A percentile compares a stretch with the other conserved stretches of the same genome.
phyloP scores from a whole-genome alignment of 2,329 filamentous ascomycete genomes.

The Phyllosticta citriasiana region DNA sequence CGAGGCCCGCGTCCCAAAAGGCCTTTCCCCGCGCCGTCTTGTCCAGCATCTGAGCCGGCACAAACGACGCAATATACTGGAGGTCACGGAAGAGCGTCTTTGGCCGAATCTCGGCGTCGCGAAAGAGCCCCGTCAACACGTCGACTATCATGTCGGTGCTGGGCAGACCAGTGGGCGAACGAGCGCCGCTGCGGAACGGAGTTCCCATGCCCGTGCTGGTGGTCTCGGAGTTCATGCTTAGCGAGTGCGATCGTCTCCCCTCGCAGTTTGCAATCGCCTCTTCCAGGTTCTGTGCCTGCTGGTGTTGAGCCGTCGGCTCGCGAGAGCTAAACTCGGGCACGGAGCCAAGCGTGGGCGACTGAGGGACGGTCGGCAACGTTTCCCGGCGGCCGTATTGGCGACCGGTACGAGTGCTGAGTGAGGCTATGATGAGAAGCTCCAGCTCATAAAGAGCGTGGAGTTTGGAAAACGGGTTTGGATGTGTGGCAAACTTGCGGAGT shows the following conservation, averaged over 20 bases:
- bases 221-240: slow-evolving; percentile 24
- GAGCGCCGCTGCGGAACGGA: slow-evolving; percentile 19
- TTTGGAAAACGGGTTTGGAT: slow-evolving; percentile 80
- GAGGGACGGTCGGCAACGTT: slow-evolving; percentile 32
- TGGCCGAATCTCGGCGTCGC: slow-evolving; percentile 34
- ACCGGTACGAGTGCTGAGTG: slow-evolving; percentile 49
- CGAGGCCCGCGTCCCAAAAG: slow-evolving; percentile 83
- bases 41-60: slow-evolving; percentile 48
- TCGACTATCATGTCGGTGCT: slow-evolving; percentile 36
- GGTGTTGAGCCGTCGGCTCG: slow-evolving; percentile 31
- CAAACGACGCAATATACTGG: slow-evolving; percentile 50
- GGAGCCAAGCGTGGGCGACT: slow-evolving; percentile 35
- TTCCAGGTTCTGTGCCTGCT: slow-evolving; percentile 44
- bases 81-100: slow-evolving; percentile 39
- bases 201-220: slow-evolving; percentile 10
- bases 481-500: slow-evolving; percentile 76
- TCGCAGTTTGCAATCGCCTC: slow-evolving; percentile 61
- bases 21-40: slow-evolving; percentile 57
- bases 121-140: slow-evolving; percentile 34
- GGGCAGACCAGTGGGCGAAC: slow-evolving; percentile 28
- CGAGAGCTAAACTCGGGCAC: slow-evolving; percentile 36
- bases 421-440: slow-evolving; percentile 70
- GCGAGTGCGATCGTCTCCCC: slow-evolving; percentile 53
- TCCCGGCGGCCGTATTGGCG: slow-evolving; percentile 32
- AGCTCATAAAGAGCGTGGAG: slow-evolving; percentile 75